These are phyloP conservation scores for Thinopyrum elongatum DNA, from an alignment of 176 grass and related monocot species.

Conservation along the genomic window DNA sequence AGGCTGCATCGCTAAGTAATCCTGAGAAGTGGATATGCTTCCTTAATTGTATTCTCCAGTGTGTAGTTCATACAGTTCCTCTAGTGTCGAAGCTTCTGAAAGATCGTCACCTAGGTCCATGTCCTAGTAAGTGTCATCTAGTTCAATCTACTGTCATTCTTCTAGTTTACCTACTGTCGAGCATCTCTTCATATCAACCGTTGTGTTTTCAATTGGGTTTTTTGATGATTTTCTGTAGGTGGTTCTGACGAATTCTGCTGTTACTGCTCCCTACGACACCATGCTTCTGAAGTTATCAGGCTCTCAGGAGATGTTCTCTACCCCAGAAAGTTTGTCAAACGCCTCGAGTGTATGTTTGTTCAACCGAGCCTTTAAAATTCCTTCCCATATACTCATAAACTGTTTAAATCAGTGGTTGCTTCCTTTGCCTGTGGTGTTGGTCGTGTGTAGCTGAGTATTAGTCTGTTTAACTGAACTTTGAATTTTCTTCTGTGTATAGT, in stretches of 20 bases:
- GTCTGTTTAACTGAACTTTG: background rate
- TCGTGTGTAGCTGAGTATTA: background rate
- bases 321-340: conserved; percentile 16
- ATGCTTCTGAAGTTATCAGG: conserved; percentile 21
- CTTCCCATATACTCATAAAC: background rate
- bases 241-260: conserved; percentile 34
- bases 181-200: background rate
- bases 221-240: background rate
- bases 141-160: background rate
- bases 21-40: conserved; percentile 43
- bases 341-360: conserved; percentile 14
- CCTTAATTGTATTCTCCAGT: conserved; percentile 58
- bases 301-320: conserved; percentile 13
- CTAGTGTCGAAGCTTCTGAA: conserved; percentile 39
- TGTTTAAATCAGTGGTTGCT: background rate
- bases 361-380: background rate
- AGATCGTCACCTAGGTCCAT: conserved; percentile 31
- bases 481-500: background rate
- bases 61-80: conserved; percentile 59
- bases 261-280: conserved; percentile 40
- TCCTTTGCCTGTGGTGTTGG: background rate
- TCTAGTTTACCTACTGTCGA: background rate
- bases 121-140: conserved; percentile 31
- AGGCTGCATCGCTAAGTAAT: conserved; percentile 49
- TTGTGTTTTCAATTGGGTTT: background rate